A percentile compares a stretch with the other conserved stretches of the same genome.
These are phyloP conservation scores for Cladosporium austrohemisphaericum DNA, from an alignment of 2,329 filamentous ascomycete species.

Conservation along the genomic window DNA sequence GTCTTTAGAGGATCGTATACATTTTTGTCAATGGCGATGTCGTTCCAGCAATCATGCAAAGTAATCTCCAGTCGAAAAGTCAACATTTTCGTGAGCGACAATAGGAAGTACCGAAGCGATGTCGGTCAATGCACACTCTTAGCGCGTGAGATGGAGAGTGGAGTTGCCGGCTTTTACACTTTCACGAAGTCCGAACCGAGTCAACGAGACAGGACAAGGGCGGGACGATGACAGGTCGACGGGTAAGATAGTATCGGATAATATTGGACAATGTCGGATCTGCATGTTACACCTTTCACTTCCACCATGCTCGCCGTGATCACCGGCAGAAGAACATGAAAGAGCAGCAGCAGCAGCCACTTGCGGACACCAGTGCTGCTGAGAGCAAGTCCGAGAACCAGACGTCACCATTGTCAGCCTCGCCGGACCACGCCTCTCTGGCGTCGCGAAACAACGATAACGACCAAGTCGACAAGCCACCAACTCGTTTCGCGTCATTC, in stretches of 20 bases:
- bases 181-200: conserved; percentile 3
- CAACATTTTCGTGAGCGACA: no score
- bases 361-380: neutral
- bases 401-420: neutral
- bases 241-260: neutral
- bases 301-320: no score
- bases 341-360: neutral
- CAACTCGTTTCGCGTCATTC: neutral
- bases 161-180: neutral
- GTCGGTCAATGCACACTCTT: neutral
- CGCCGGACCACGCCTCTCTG: neutral
- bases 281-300: neutral
- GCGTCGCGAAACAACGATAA: neutral
- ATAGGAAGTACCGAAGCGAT: no score
- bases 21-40: no score
- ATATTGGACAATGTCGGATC: neutral
- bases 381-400: conserved; percentile 3
- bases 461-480: neutral
- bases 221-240: conserved; percentile 7
- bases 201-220: neutral
- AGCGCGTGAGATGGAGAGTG: neutral
- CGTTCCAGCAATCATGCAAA: no score
- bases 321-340: neutral
- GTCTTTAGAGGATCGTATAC: no score
- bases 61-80: no score